phyloP scores from a whole-genome alignment of 257 asterid species.

The Nicotiana tomentosiformis region DNA sequence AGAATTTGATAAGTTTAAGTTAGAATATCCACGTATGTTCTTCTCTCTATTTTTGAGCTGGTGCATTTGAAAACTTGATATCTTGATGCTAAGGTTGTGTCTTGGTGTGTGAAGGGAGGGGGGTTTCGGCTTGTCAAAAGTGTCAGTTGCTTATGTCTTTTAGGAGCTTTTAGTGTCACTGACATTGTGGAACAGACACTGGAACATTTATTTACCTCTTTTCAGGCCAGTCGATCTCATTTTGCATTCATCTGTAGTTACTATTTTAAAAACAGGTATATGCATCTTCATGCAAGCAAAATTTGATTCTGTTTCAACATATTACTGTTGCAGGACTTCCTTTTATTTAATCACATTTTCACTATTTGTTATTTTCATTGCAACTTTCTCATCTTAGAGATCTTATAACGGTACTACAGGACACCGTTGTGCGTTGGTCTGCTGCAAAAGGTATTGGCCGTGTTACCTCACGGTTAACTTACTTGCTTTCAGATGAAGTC shows the following conservation, averaged over 20 bases:
- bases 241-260: neutral
- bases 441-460: constrained; percentile 99
- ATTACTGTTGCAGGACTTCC: neutral
- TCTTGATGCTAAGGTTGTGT: neutral
- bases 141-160: neutral
- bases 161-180: neutral
- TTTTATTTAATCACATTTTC: neutral
- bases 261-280: neutral
- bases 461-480: constrained; percentile 68
- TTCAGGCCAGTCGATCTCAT: neutral
- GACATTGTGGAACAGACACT: neutral
- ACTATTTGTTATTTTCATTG: neutral
- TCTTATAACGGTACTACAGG: constrained; percentile 37
- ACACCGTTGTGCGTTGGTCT: constrained; percentile 98
- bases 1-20: neutral
- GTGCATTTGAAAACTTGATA: neutral
- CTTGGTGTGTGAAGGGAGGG: too few species aligned
- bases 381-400: constrained; percentile 3
- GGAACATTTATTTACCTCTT: neutral
- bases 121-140: neutral
- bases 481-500: constrained; percentile 76
- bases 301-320: neutral
- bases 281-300: neutral
- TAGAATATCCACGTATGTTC: neutral
- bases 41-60: neutral